phyloP scores from a whole-genome alignment of 2,329 filamentous ascomycete species.

The Paecilomyces fulvus region DNA sequence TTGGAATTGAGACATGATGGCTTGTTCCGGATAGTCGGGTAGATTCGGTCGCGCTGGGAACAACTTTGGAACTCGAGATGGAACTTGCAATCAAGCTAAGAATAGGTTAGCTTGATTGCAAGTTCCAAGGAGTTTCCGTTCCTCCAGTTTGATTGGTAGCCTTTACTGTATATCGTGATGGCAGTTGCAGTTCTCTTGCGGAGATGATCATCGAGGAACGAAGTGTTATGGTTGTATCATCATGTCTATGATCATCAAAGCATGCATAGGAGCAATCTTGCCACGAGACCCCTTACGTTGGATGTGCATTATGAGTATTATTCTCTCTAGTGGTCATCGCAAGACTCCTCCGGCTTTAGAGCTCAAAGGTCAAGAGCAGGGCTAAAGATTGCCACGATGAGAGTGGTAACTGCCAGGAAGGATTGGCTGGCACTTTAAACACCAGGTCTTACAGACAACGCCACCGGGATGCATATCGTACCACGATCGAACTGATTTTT shows the following conservation, averaged over 20 bases:
- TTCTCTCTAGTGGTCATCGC: neutral
- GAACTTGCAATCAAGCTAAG: neutral
- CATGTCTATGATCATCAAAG: neutral
- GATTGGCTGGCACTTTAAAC: neutral
- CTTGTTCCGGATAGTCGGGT: neutral
- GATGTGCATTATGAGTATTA: neutral
- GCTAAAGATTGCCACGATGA: neutral
- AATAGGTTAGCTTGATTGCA: too few species aligned
- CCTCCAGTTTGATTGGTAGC: neutral
- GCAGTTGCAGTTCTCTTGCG: neutral
- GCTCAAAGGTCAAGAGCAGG: neutral
- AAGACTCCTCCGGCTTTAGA: neutral
- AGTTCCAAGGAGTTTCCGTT: too few species aligned
- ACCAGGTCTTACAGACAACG: neutral
- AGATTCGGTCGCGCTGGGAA: neutral
- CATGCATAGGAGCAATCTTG: neutral
- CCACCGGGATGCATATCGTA: neutral
- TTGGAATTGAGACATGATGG: neutral
- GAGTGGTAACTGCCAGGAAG: neutral
- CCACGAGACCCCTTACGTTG: neutral
- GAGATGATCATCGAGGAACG: neutral
- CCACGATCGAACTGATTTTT: neutral
- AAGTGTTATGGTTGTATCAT: neutral
- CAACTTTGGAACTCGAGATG: neutral
- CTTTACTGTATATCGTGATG: neutral